Conservation (phyloP, 2,329 filamentous ascomycete genomes). For the Sporothrix phasma region DNA sequence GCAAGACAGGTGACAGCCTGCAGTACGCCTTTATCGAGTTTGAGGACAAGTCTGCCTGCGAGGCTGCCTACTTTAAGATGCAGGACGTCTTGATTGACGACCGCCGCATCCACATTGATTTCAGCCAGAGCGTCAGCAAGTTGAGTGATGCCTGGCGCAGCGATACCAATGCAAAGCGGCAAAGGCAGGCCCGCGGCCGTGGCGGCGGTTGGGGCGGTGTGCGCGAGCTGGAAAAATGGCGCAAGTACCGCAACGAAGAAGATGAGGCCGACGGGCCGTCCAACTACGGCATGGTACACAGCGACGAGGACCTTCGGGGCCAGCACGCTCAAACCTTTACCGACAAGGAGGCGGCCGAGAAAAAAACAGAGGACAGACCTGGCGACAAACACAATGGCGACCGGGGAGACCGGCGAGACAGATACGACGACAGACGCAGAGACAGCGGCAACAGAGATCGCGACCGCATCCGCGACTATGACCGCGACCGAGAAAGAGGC, state of each 20-base stretch:
- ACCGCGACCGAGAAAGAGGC: conserved; percentile 17
- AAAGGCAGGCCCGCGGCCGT: conserved; percentile 31
- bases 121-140: conserved; percentile 87
- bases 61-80: conserved; percentile 98
- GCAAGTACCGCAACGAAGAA: conserved; percentile 71
- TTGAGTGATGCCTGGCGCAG: conserved; percentile 83
- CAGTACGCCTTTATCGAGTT: conserved; percentile 99
- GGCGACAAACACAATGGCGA: background rate
- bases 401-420: conserved; percentile 7
- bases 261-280: conserved; percentile 31
- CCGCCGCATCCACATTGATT: conserved; percentile 94
- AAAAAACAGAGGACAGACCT: background rate
- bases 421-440: conserved; percentile 24
- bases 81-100: conserved; percentile 95
- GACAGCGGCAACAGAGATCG: background rate
- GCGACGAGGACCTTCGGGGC: conserved; percentile 56
- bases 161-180: conserved; percentile 72
- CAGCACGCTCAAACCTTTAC: conserved; percentile 28
- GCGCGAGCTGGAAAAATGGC: conserved; percentile 74
- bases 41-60: conserved; percentile 82
- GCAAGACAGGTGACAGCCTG: conserved; percentile 84
- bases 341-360: conserved; percentile 22
- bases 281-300: conserved; percentile 70
- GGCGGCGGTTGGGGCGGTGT: conserved; percentile 81
- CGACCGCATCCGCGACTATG: background rate